phyloP scores from a whole-genome alignment of 2,329 filamentous ascomycete species.

The Chalaropsis ovoidea region DNA sequence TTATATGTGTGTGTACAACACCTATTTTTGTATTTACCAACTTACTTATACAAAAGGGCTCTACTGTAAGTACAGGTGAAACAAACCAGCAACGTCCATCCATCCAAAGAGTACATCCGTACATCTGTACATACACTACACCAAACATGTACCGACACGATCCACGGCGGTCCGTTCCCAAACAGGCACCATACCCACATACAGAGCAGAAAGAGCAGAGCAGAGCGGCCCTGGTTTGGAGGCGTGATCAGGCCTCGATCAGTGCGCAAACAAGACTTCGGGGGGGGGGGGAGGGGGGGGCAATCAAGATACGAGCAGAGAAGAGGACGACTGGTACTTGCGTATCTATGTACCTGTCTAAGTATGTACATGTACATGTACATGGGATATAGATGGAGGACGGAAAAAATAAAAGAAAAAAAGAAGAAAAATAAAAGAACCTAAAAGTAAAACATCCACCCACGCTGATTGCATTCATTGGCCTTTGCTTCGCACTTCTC shows the following conservation, averaged over 20 bases:
- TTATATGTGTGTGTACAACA: too few relatives aligned
- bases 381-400: background rate
- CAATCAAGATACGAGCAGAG: background rate
- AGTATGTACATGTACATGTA: background rate
- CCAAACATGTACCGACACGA: too few relatives aligned
- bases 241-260: background rate
- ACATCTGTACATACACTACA: too few relatives aligned
- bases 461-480: background rate
- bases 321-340: background rate
- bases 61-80: background rate
- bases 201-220: background rate
- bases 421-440: too few relatives aligned
- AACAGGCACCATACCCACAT: background rate
- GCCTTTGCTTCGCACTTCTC: constrained; percentile 2
- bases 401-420: too few relatives aligned
- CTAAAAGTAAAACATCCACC: background rate
- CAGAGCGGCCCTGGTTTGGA: background rate
- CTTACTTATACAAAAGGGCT: too few relatives aligned
- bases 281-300: too few relatives aligned
- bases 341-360: background rate
- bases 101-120: too few relatives aligned
- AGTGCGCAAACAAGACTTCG: background rate
- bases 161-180: too few relatives aligned
- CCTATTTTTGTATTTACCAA: too few relatives aligned
- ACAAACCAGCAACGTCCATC: background rate